Evolutionary conservation across 768 basidiomycete genomes (phyloP).

Genomic region (Mycena venus): DNA sequence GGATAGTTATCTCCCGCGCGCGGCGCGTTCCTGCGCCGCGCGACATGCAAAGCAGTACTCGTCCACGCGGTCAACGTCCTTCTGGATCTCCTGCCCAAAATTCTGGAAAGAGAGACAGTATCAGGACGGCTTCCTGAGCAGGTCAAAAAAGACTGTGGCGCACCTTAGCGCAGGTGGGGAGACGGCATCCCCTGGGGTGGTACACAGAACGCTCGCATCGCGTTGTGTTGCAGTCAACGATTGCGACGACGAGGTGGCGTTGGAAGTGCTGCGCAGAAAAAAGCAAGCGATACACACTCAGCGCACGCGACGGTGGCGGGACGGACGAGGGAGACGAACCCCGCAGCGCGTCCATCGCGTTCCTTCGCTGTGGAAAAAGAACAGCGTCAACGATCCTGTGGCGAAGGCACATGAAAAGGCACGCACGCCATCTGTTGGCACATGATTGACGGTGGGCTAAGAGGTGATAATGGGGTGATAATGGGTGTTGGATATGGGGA

Average conservation of each 20-base stretch:
- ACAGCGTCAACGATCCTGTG: slow-evolving; percentile 25
- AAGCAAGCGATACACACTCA: slow-evolving; percentile 14
- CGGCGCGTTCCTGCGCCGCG: slow-evolving; percentile 57
- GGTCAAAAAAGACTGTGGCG: slow-evolving; percentile 39
- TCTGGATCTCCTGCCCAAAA: slow-evolving; percentile 77
- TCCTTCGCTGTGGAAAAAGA: slow-evolving; percentile 68
- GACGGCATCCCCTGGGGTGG: slow-evolving; percentile 70
- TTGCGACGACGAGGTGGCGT: slow-evolving; percentile 78
- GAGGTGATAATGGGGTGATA: slow-evolving; percentile 4
- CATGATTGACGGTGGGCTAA: slow-evolving; percentile 54
- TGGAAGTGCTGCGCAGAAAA: slow-evolving; percentile 75
- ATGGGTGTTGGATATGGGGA: background rate
- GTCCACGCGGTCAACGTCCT: slow-evolving; percentile 77
- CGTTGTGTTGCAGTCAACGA: slow-evolving; percentile 78
- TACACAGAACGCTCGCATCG: slow-evolving; percentile 74
- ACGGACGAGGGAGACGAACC: slow-evolving; percentile 55
- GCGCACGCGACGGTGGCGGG: background rate
- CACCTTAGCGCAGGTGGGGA: slow-evolving; percentile 69
- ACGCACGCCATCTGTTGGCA: slow-evolving; percentile 84
- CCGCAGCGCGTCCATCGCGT: slow-evolving; percentile 82
- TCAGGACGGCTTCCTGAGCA: background rate
- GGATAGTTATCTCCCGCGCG: slow-evolving; percentile 25
- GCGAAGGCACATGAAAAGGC: background rate
- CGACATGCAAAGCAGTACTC: slow-evolving; percentile 81
- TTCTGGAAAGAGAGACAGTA: slow-evolving; percentile 52